Conservation (phyloP, 257 asterid species). For the Craterostigma plantagineum region DNA sequence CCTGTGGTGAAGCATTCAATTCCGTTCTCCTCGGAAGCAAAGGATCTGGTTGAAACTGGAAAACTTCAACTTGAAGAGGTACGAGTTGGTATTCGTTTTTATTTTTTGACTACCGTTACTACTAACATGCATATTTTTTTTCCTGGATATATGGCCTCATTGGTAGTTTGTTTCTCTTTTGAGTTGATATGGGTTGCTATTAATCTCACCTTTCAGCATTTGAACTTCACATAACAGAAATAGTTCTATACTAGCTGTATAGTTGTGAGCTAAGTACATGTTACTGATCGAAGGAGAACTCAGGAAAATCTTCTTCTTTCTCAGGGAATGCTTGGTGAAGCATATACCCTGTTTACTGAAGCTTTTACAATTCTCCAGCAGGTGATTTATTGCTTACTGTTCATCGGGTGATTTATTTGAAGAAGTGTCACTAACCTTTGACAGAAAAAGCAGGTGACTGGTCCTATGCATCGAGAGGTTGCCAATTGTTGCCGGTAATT, state of each 20-base stretch:
- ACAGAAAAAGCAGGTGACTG: constrained; percentile 61
- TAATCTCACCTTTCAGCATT: too few species aligned
- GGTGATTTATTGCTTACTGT: constrained; percentile 15
- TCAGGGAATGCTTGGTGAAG: constrained; percentile 87
- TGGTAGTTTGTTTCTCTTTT: too few species aligned
- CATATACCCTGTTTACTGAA: constrained; percentile 64
- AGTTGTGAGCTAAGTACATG: too few species aligned
- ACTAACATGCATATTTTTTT: too few species aligned
- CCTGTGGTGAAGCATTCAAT: constrained; percentile 95
- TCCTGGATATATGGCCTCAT: too few species aligned
- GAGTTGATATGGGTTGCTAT: too few species aligned
- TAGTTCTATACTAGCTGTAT: too few species aligned
- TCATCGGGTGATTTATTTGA: too few species aligned
- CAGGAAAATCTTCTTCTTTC: background rate
- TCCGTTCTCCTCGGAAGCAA: constrained; percentile 89
- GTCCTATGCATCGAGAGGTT: constrained; percentile 99
- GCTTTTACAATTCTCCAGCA: constrained; percentile 94
- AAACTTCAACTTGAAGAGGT: constrained; percentile 94
- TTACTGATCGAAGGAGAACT: too few species aligned
- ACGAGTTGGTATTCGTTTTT: too few species aligned
- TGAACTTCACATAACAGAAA: too few species aligned
- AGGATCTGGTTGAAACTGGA: constrained; percentile 85
- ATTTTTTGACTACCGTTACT: too few species aligned
- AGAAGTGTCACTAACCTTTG: background rate
- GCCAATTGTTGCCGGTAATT: constrained; percentile 96